A percentile compares a stretch with the other conserved stretches of the same genome.
phyloP scores from a whole-genome alignment of 345 rosid genomes.

The Hevea brasiliensis region DNA sequence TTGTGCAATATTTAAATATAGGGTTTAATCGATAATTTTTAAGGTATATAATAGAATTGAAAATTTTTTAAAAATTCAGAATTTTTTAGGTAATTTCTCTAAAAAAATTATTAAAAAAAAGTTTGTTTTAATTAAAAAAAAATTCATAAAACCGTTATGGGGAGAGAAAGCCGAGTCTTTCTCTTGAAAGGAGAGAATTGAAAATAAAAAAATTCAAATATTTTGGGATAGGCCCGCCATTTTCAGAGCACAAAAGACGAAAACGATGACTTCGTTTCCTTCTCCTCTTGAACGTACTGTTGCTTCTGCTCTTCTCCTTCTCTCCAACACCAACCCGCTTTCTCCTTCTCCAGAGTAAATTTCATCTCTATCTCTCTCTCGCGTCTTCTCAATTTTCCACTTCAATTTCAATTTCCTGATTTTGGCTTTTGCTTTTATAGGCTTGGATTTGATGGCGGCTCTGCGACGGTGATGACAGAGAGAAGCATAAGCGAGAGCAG shows the following conservation, averaged over 20 bases:
- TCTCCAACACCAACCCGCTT: conserved; percentile 37
- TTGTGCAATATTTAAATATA: too few species aligned
- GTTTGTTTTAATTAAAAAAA: too few species aligned
- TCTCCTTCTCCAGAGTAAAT: conserved; percentile 39
- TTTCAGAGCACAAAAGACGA: conserved; percentile 17
- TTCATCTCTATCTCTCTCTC: background rate
- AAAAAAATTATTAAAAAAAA: too few species aligned
- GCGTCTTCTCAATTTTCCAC: background rate
- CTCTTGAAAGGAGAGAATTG: background rate
- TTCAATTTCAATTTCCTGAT: conserved; percentile 1
- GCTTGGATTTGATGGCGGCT: conserved; percentile 23
- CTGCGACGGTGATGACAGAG: background rate
- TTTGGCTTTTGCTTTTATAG: conserved; percentile 18
- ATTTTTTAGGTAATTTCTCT: too few species aligned
- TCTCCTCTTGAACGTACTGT: conserved; percentile 55
- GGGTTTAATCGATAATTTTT: too few species aligned
- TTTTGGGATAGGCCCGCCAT: conserved; percentile 54
- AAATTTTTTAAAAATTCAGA: too few species aligned
- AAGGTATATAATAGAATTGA: too few species aligned
- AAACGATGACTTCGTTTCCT: conserved; percentile 57
- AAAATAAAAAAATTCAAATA: conserved; percentile 15
- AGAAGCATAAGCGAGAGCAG: conserved; percentile 17
- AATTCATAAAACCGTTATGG: background rate
- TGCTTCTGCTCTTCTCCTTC: conserved; percentile 82
- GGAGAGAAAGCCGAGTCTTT: background rate